These are phyloP conservation scores for Carallia brachiata DNA, from an alignment of 345 rosid genomes.

Conservation along the genomic window DNA sequence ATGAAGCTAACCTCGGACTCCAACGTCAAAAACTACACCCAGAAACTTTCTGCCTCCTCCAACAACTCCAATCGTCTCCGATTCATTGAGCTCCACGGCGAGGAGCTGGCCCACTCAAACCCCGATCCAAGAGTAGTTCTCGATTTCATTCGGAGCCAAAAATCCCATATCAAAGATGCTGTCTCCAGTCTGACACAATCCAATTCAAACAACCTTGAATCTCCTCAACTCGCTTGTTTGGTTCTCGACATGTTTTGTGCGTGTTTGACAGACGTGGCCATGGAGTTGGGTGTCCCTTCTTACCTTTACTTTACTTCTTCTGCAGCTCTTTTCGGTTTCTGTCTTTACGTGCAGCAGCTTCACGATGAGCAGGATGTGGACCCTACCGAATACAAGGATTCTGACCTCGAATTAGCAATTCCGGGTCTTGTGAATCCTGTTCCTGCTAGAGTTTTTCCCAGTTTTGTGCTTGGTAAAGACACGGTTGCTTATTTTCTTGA, in stretches of 20 bases:
- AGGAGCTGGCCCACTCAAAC: not conserved
- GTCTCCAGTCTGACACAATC: not conserved
- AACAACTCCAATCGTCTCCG: not conserved
- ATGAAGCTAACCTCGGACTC: not conserved
- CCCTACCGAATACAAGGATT: constrained; percentile 27
- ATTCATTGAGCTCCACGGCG: not conserved
- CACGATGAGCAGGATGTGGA: constrained; percentile 22
- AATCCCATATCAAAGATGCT: not conserved
- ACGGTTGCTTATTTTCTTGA: rapidly evolving
- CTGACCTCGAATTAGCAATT: constrained; percentile 30
- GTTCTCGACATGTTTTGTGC: constrained; percentile 56
- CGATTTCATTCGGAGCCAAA: not conserved
- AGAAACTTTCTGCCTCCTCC: not conserved
- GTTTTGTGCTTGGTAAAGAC: not conserved
- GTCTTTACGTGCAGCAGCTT: constrained; percentile 23
- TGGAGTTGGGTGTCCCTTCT: constrained; percentile 39
- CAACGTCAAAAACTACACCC: not conserved
- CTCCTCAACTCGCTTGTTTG: constrained; percentile 43
- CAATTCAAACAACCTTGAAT: constrained; percentile 4
- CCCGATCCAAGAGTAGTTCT: not conserved
- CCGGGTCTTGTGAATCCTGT: constrained; percentile 37
- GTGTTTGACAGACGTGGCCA: constrained; percentile 47
- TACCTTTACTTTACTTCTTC: constrained; percentile 48
- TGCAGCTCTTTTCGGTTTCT: constrained; percentile 37
- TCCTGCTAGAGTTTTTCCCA: constrained; percentile 40